Evolutionary conservation across 2,329 filamentous ascomycete species (phyloP).

Genomic region (Daldinia sp.): DNA sequence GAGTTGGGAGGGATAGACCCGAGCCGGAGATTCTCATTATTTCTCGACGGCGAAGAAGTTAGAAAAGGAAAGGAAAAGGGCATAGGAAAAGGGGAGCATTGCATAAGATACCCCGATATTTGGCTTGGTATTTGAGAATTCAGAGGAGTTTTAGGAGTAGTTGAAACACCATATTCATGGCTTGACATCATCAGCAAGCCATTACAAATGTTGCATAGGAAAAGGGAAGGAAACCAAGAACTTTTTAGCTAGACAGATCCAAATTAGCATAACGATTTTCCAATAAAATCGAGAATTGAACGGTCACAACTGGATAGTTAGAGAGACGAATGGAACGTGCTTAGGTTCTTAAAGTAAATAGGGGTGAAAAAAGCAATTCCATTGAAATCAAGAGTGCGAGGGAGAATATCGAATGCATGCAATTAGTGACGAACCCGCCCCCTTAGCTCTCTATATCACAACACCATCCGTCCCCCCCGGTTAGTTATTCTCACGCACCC

Average conservation of each 20-base stretch:
- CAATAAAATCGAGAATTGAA: neutral
- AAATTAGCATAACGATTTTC: neutral
- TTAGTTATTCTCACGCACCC: slow-evolving; percentile 30
- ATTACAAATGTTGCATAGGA: neutral
- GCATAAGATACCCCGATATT: neutral
- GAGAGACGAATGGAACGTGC: neutral
- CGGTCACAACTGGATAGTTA: neutral
- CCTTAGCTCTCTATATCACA: slow-evolving; percentile 39
- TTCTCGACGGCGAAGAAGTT: neutral
- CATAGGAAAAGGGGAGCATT: neutral
- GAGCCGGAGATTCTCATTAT: neutral
- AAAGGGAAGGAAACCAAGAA: neutral
- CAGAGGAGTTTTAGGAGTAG: neutral
- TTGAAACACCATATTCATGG: neutral
- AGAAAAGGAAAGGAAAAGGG: neutral
- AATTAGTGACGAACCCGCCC: slow-evolving; percentile 41
- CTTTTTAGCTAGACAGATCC: neutral
- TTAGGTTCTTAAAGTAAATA: neutral
- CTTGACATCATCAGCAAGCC: neutral
- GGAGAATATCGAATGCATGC: slow-evolving; percentile 40
- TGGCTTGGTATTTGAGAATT: neutral
- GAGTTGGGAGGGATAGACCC: neutral
- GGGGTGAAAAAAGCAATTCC: slow-evolving; percentile 26
- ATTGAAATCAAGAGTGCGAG: slow-evolving; percentile 28
- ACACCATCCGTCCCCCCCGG: slow-evolving; percentile 19